These are phyloP conservation scores for Nymphaea thermarum DNA, from an alignment of 164 flowering plant genomes.

Conservation along the genomic window DNA sequence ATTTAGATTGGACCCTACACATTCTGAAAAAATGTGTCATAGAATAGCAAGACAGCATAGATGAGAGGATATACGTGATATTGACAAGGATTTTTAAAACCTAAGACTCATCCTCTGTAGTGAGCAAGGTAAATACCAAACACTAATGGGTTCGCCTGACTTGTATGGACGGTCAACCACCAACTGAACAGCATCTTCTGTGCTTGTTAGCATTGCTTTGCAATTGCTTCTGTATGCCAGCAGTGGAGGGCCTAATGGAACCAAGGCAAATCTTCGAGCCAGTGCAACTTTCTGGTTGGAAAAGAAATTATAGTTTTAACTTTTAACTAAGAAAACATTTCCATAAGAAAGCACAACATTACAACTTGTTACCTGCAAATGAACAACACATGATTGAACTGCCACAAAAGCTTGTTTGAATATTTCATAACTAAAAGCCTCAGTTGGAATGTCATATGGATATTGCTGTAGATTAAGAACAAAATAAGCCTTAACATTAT, in stretches of 20 bases:
- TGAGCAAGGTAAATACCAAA: constrained; percentile 39
- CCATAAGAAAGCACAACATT: no score
- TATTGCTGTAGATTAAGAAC: constrained; percentile 68
- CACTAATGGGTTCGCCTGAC: constrained; percentile 80
- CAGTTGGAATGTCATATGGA: constrained; percentile 96
- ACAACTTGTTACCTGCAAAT: constrained; percentile 65
- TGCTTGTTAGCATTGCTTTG: constrained; percentile 89
- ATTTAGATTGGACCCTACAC: no score
- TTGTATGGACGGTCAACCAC: constrained; percentile 89
- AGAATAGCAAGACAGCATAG: background rate
- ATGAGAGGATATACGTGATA: background rate
- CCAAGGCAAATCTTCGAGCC: constrained; percentile 95
- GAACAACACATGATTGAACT: constrained; percentile 97
- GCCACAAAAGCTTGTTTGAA: constrained; percentile 99
- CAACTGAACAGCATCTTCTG: constrained; percentile 69
- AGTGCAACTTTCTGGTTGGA: constrained; percentile 74
- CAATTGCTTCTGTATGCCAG: constrained; percentile 87
- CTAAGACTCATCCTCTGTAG: no score
- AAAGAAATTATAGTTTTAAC: background rate
- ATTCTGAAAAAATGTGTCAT: background rate
- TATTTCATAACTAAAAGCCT: constrained; percentile 91
- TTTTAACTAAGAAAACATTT: background rate
- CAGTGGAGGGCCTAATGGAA: constrained; percentile 95
- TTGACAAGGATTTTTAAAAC: background rate
- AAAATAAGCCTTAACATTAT: background rate